Percentiles rank a stretch among this genome's conserved stretches.
These are phyloP conservation scores for Lentinula detonsa DNA, from an alignment of 768 basidiomycete genomes.

Conservation along the genomic window DNA sequence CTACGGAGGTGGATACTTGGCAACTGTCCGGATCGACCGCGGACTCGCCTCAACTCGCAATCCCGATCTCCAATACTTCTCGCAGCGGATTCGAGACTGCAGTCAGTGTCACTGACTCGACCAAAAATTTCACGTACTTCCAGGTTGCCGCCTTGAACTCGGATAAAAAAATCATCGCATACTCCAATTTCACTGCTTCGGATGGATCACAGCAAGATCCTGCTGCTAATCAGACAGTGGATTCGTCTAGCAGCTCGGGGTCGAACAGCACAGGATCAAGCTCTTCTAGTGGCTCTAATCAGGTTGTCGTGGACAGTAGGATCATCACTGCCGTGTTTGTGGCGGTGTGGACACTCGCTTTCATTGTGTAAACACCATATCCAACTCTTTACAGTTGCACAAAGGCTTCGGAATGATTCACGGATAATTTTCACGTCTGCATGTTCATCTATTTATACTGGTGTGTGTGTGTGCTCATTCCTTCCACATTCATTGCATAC, in stretches of 20 bases:
- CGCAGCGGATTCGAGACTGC: conserved; percentile 14
- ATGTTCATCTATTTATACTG: too few relatives aligned
- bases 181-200: conserved; percentile 1
- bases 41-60: background rate
- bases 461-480: too few relatives aligned
- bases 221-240: background rate
- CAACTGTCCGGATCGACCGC: conserved; percentile 5
- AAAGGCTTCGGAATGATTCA: background rate
- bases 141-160: conserved; percentile 2
- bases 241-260: background rate
- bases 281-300: background rate
- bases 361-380: background rate
- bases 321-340: background rate
- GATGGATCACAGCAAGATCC: background rate
- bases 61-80: background rate
- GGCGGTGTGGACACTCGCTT: background rate
- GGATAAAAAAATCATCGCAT: background rate
- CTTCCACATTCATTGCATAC: too few relatives aligned
- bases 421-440: too few relatives aligned
- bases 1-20: conserved; percentile 13
- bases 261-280: background rate
- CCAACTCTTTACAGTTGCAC: background rate
- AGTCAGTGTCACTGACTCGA: conserved; percentile 5
- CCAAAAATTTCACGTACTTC: background rate
- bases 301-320: background rate